Evolutionary conservation across 768 basidiomycete genomes (phyloP), one percentile per base, ranked within the genome.

Genomic region (Fomitopsis pulvina): DNA sequence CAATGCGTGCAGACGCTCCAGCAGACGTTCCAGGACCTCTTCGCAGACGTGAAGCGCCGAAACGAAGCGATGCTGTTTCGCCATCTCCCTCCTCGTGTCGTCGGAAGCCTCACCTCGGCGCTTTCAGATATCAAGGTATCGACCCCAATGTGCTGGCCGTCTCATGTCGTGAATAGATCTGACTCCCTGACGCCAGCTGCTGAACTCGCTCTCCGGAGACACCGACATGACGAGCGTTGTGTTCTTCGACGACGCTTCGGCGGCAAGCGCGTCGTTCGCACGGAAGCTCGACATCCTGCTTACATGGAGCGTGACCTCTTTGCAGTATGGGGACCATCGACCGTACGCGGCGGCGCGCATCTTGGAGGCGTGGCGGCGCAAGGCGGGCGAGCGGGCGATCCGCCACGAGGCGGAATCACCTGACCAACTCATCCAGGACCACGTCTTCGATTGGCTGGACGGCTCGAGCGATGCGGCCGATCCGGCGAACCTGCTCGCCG

Each of bases 321-420:
- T 87, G 16, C 90, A 92, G 64, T 90, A 84, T 52, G 89, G 90
- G 9, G 83, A 89, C 39, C 90, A 91, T 56, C 74, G 89, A 28
- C 80, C 85, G 1, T 85, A 83, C 59, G 87, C 81, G 25, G 86
- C 83, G 1, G 81, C 78, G 7, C 83, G 83, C 18, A 71, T 91
- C 34, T 77, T 91, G 45, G 71, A 70, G 2, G 70, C 73, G 27
- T 87, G 85, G 76, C 72, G 80, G 29, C 76, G 78, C 46, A 78
- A 73, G 52, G 77, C 77, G 25, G 76, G 75, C 49, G 79, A 81
- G 53, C 78, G 83, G 18, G 83, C 85, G 6, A 73, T 75, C 47
- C 74, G 84, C 26, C 75, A 84, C 14, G 79, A 83, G 48, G 67
- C 74, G n/a, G 68, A 73, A 14, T 74, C 78, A 18, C 83, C 83